Conservation (phyloP, 805 yeast species). For the Yarrowia hollandica region DNA sequence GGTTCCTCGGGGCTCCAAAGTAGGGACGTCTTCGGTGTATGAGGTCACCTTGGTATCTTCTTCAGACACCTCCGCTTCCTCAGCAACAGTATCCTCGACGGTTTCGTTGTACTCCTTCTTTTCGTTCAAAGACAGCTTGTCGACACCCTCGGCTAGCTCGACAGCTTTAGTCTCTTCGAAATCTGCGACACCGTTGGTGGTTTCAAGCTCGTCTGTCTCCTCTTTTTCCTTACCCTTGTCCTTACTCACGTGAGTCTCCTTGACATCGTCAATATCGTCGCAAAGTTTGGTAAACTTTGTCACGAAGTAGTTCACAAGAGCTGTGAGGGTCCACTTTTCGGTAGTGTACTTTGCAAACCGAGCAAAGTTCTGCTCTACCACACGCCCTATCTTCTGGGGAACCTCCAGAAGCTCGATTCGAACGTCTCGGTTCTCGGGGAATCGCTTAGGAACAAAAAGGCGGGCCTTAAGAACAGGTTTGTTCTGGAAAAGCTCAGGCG, state of each 20-base stretch:
- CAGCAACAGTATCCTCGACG: not conserved
- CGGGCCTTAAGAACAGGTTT: constrained; percentile 19
- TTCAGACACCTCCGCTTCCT: not conserved
- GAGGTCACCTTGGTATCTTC: constrained; percentile 4
- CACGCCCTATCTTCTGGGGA: constrained; percentile 9
- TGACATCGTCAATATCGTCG: constrained; percentile 21
- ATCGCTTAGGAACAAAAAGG: constrained; percentile 8
- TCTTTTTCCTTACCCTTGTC: constrained; percentile 16
- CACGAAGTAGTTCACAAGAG: constrained; percentile 17
- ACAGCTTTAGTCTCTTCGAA: too few species aligned
- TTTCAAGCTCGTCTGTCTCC: not conserved
- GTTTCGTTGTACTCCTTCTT: not conserved
- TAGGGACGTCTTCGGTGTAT: constrained; percentile 9
- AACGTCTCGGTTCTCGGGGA: constrained; percentile 11
- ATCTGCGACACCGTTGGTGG: too few species aligned
- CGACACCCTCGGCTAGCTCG: not conserved
- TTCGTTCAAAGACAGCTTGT: not conserved
- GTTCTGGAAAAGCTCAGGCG: constrained; percentile 20
- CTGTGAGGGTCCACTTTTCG: constrained; percentile 15
- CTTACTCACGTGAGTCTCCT: not conserved
- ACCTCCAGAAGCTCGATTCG: constrained; percentile 7
- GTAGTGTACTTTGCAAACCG: constrained; percentile 12
- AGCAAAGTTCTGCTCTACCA: constrained; percentile 23
- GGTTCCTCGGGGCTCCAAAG: constrained; percentile 38
- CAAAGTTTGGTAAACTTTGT: constrained; percentile 18